Percentiles rank a stretch among this genome's conserved stretches.
phyloP scores from a whole-genome alignment of 2,329 filamentous ascomycete species.

The Paracoccidioides lutzii region DNA sequence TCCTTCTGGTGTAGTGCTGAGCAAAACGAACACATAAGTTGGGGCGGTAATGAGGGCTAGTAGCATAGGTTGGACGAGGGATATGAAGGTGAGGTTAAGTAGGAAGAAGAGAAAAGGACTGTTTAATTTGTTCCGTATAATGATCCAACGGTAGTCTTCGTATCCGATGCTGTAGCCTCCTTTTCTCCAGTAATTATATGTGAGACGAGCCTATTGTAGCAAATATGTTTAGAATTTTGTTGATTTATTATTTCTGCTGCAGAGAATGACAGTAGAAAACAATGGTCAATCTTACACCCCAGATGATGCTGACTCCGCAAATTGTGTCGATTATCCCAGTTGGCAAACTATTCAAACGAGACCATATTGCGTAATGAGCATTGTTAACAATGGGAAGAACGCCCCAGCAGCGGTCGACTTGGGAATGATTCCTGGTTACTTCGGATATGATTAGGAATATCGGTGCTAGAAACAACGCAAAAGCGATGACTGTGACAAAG shows the following conservation, averaged over 20 bases:
- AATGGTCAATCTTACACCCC: constrained; percentile 52
- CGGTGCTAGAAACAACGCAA: constrained; percentile 56
- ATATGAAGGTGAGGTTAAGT: constrained; percentile 84
- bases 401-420: constrained; percentile 88
- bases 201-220: constrained; percentile 53
- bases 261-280: neutral
- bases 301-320: constrained; percentile 56
- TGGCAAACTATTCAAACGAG: constrained; percentile 58
- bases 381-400: constrained; percentile 79
- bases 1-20: constrained; percentile 47
- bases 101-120: constrained; percentile 69
- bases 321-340: constrained; percentile 60
- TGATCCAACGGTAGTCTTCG: constrained; percentile 89
- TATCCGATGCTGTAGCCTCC: constrained; percentile 80
- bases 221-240: neutral
- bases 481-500: constrained; percentile 58
- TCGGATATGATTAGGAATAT: constrained; percentile 68
- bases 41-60: constrained; percentile 69
- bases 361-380: constrained; percentile 72
- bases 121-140: constrained; percentile 54
- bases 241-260: neutral
- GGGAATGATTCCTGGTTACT: constrained; percentile 88
- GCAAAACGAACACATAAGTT: constrained; percentile 62
- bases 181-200: constrained; percentile 93
- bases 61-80: constrained; percentile 66